Base-by-base conservation (phyloP, 495 filamentous ascomycete genomes). In the Lineolata rhizophorae region DNA sequence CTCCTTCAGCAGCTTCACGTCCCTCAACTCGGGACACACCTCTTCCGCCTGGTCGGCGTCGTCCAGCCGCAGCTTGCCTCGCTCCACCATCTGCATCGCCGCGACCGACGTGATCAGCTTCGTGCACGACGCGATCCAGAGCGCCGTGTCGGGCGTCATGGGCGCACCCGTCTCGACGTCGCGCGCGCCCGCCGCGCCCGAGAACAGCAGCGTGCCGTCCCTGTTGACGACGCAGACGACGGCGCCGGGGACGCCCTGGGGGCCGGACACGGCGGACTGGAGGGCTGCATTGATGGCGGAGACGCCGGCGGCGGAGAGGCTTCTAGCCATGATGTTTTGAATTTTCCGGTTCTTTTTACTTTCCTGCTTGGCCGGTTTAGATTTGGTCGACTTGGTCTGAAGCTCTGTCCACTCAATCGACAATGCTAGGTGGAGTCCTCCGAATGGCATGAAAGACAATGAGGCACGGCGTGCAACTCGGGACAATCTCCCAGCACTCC, bases 181-280 rank as follows among this genome's bases (percentile, higher is more conserved):
- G 9, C 45, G 47, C 20, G 50, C 53, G 0, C 65, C 66, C 6
- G 57, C 52, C 5, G 64, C 49, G 31, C 62, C 49, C 4, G 52
- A 41, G 31, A 67, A 61, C 5, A 67, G 38, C 17, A 57, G 46
- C 3, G 58, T 50, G 24, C 67, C 65, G 40, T 59, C 32, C 29
- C 52, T 55, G 34, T 52, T 55, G 13, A 68, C 53, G 3, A 61
- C 54, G 1, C 60, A 55, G 30, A 61, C 51, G 3, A 58, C 51
- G 9, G 52, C 41, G 1, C 65, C 64, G 0, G 61, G 57, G 9
- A 71, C 43, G 5, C 48, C 49, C 11, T 51, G 37, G 0, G 46
- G 41, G 33, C 62, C 52, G n/a, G 43, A 40, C 14, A 54, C 56
- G 24, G 52, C 47, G 14, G 36, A 29, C 33, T 62, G 51, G 26